These are phyloP conservation scores for Phytopythium ostracodes DNA, from an alignment of 352 stramenopile genomes.

Conservation along the genomic window DNA sequence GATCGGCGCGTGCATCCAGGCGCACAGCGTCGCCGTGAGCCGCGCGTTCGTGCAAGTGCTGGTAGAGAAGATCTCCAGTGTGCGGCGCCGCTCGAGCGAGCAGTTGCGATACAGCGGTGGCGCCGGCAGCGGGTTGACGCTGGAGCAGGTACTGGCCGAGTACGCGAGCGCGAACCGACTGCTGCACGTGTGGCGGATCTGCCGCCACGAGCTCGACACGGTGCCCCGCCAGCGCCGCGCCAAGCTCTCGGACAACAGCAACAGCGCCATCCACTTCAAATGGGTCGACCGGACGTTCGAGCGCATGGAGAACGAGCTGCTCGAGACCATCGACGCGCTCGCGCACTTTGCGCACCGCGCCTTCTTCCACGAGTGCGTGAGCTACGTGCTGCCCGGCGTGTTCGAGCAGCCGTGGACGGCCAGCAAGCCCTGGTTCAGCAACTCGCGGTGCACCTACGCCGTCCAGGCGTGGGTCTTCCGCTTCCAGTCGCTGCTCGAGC, in stretches of 20 bases:
- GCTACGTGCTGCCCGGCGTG: slow-evolving; percentile 39
- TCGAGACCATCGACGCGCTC: slow-evolving; percentile 46
- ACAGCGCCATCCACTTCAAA: slow-evolving; percentile 43
- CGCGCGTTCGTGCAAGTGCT: slow-evolving; percentile 66
- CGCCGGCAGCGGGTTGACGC: slow-evolving; percentile 14
- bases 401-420: slow-evolving; percentile 52
- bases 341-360: slow-evolving; percentile 45
- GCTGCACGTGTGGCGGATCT: slow-evolving; percentile 63
- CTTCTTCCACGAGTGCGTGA: slow-evolving; percentile 61
- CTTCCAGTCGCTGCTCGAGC: slow-evolving; percentile 43
- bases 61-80: slow-evolving; percentile 48
- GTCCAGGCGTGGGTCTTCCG: slow-evolving; percentile 55
- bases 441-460: slow-evolving; percentile 51
- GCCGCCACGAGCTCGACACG: slow-evolving; percentile 49
- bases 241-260: slow-evolving; percentile 10
- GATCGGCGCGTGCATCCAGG: slow-evolving; percentile 56
- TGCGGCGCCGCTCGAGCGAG: slow-evolving; percentile 27
- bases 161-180: slow-evolving; percentile 54
- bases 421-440: slow-evolving; percentile 57
- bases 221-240: slow-evolving; percentile 29
- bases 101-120: slow-evolving; percentile 24
- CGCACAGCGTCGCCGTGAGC: slow-evolving; percentile 52
- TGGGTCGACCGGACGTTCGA: slow-evolving; percentile 65
- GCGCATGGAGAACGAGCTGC: slow-evolving; percentile 47
- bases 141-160: slow-evolving; percentile 50